Conservation (phyloP, 2,329 filamentous ascomycete species). For the Incumbomyces lentus region DNA sequence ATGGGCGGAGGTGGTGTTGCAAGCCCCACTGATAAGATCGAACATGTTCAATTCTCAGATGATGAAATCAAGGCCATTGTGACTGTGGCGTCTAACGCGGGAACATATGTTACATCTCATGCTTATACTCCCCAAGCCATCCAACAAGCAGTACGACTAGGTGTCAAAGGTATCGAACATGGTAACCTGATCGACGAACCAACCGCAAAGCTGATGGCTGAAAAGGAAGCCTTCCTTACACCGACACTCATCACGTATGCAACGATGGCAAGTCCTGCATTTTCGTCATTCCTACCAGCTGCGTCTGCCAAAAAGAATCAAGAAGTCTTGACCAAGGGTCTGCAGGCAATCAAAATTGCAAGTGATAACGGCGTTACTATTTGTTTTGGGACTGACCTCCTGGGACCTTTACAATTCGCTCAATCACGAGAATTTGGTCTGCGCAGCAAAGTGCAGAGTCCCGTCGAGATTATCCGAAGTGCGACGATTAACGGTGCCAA, state of each 20-base stretch:
- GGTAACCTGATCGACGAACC: conserved; percentile 32
- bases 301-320: conserved; percentile 41
- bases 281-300: conserved; percentile 34
- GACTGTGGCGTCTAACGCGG: conserved; percentile 38
- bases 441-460: conserved; percentile 33
- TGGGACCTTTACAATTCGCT: conserved; percentile 40
- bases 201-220: conserved; percentile 42
- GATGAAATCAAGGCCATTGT: conserved; percentile 47
- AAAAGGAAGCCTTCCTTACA: conserved; percentile 40
- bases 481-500: conserved; percentile 45
- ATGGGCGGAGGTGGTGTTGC: conserved; percentile 50
- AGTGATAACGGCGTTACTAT: conserved; percentile 44
- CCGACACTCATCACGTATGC: conserved; percentile 45
- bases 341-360: conserved; percentile 40
- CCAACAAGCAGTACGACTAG: conserved; percentile 45
- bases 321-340: conserved; percentile 38
- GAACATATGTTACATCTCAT: conserved; percentile 48
- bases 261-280: conserved; percentile 24
- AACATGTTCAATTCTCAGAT: conserved; percentile 46
- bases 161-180: conserved; percentile 47
- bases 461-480: conserved; percentile 38
- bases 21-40: conserved; percentile 42
- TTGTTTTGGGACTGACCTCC: conserved; percentile 46
- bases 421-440: conserved; percentile 43
- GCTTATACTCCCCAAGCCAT: conserved; percentile 48